phyloP scores from a whole-genome alignment of 768 basidiomycete species.

The Kwoniella dejecticola region DNA sequence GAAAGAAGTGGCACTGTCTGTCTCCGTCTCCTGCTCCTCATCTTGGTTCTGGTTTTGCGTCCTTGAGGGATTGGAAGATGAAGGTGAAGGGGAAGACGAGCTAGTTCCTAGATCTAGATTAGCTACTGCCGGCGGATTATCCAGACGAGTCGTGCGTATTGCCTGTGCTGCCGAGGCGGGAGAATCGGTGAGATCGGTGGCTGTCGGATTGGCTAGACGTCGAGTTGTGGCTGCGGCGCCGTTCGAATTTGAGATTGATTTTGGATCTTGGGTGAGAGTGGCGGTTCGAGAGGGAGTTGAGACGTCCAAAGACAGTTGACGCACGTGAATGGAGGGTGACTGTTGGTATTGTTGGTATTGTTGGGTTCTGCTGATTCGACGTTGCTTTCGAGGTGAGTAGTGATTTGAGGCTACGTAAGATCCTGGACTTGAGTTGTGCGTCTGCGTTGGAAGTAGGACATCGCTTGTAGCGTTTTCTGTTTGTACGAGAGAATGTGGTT shows the following conservation, averaged over 20 bases:
- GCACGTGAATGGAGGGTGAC: no score
- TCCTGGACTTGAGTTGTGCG: not conserved
- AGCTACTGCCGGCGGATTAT: not conserved
- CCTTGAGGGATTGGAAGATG: not conserved
- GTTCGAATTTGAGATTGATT: not conserved
- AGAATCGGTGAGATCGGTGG: not conserved
- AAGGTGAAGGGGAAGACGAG: not conserved
- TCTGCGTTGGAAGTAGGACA: not conserved
- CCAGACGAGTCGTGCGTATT: not conserved
- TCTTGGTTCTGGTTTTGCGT: not conserved
- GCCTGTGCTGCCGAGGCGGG: not conserved
- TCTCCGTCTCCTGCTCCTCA: not conserved
- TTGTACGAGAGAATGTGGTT: not conserved
- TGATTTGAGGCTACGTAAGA: not conserved
- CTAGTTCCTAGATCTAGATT: slow-evolving; percentile 1
- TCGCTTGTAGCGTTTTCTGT: not conserved
- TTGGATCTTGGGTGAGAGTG: no score
- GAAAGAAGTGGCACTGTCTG: not conserved
- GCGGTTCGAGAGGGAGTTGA: no score
- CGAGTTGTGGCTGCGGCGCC: not conserved
- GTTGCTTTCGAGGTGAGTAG: not conserved
- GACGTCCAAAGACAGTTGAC: no score
- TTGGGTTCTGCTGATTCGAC: no score
- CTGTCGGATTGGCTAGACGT: not conserved
- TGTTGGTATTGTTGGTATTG: no score